These are phyloP conservation scores for Ophiostoma sp. DNA, from an alignment of 2,329 filamentous ascomycete genomes.

Conservation along the genomic window DNA sequence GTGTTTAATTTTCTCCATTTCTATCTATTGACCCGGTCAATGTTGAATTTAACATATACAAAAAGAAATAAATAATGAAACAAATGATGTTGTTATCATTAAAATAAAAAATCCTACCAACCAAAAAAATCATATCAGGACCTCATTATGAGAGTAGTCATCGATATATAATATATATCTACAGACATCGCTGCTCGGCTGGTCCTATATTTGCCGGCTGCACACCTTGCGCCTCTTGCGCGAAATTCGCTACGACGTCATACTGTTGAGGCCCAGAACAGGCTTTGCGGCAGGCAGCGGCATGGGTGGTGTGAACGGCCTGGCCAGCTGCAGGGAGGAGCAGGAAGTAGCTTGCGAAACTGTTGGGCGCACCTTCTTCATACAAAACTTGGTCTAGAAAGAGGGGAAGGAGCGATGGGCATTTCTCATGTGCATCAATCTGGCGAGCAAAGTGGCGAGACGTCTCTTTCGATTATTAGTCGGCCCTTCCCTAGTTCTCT, in stretches of 20 bases:
- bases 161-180: not conserved
- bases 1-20: not conserved
- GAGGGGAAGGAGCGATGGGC: conserved; percentile 6
- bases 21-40: not conserved
- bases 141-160: no score
- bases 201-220: not conserved
- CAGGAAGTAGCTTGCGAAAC: conserved; percentile 15
- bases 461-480: not conserved
- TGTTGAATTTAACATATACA: not conserved
- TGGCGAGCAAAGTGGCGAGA: not conserved
- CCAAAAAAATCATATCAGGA: no score
- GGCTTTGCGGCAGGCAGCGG: not conserved
- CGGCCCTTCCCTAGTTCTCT: not conserved
- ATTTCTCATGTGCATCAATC: not conserved
- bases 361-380: conserved; percentile 14
- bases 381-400: conserved; percentile 7
- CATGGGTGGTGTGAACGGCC: not conserved
- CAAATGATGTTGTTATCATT: no score
- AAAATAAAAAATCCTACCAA: no score
- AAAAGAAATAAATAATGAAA: not conserved
- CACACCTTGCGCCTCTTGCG: conserved; percentile 15
- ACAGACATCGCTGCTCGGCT: not conserved
- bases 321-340: not conserved
- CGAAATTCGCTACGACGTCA: conserved; percentile 28
- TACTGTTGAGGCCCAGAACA: conserved; percentile 13